Conservation (phyloP, 2,329 filamentous ascomycete genomes). For the Aspergillus terreus region DNA sequence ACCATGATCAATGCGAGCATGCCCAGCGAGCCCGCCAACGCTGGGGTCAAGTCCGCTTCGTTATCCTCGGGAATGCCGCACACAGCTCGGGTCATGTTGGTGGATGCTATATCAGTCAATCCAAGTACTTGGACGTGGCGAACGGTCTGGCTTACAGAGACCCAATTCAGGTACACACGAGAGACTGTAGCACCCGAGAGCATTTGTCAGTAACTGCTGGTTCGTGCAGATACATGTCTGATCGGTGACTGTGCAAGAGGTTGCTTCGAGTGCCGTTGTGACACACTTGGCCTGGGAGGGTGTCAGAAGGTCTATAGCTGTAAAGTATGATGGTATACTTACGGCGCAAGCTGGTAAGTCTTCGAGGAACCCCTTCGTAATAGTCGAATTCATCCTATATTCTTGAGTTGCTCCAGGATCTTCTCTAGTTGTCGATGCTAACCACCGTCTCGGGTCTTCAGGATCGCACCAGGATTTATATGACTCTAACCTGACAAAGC, state of each 20-base stretch:
- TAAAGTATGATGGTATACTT: background rate
- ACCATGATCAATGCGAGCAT: constrained; percentile 12
- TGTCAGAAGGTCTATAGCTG: background rate
- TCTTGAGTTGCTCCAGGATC: too few relatives aligned
- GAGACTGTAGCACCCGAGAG: constrained; percentile 6
- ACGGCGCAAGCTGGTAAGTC: constrained; percentile 4
- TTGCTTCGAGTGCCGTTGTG: background rate
- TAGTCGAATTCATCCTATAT: background rate
- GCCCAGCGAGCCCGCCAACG: constrained; percentile 6
- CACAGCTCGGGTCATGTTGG: constrained; percentile 6
- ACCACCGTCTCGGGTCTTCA: background rate
- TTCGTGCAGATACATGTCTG: constrained; percentile 3
- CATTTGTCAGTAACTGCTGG: background rate
- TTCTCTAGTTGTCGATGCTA: background rate
- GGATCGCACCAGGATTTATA: too few relatives aligned
- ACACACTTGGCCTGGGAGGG: background rate
- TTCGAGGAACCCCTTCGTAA: background rate
- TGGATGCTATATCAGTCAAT: background rate
- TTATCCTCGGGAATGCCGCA: constrained; percentile 7
- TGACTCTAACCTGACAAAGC: too few relatives aligned
- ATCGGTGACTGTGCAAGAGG: constrained; percentile 1
- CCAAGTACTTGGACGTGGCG: background rate
- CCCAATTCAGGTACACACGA: constrained; percentile 3
- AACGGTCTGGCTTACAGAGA: constrained; percentile 1
- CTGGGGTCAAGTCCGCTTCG: constrained; percentile 4